Evolutionary conservation across 1,139 yeast species (phyloP), one percentile per base, ranked within the genome.

Genomic region (Hansenula sp.): DNA sequence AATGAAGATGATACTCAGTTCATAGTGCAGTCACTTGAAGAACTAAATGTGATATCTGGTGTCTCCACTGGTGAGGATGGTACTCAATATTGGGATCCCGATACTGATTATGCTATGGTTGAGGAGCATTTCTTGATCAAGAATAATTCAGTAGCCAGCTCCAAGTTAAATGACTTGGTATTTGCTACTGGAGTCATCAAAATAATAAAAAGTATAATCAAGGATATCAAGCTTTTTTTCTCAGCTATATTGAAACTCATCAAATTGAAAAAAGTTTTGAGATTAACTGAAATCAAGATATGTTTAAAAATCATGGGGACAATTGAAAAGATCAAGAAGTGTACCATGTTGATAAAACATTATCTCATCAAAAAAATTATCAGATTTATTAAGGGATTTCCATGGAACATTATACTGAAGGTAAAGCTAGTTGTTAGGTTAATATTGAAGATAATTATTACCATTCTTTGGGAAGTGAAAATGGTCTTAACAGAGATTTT

Each of bases 261-360:
- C 29, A 52, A 52, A 36, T 43, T 52, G 43, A 52, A 51, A 30
- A 51, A 48, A 28, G 25, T 43, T 13, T 21, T 55, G n/a, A 47
- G 43, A 36, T 29, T 46, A 15, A 43, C 41, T 10, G 47, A 47
- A 33, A 41, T 51, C 11, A 41, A 48, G 17, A 21, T 43, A 3
- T 50, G 54, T 36, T 45, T 55, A 11, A 43, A 52, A 36, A 47
- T 53, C 10, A 52, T 55, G 55, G 31, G 40, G 5, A 33, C 48
- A 8, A 52, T 54, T 35, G 57, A 54, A 33, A 53, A 53, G 35
- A 55, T 49, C 34, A 52, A 52, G 35, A 41, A 47, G 36, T 41
- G 46, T 9, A 7, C 47, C 33, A 40, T 40, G 27, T 43, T 52
- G 35, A 50, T 55, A 9, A 48, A 45, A 18, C 40, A 40, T 10